These are phyloP conservation scores for Apophysomyces variabilis DNA, from an alignment of 371 early-diverging fungal genomes.

Conservation along the genomic window DNA sequence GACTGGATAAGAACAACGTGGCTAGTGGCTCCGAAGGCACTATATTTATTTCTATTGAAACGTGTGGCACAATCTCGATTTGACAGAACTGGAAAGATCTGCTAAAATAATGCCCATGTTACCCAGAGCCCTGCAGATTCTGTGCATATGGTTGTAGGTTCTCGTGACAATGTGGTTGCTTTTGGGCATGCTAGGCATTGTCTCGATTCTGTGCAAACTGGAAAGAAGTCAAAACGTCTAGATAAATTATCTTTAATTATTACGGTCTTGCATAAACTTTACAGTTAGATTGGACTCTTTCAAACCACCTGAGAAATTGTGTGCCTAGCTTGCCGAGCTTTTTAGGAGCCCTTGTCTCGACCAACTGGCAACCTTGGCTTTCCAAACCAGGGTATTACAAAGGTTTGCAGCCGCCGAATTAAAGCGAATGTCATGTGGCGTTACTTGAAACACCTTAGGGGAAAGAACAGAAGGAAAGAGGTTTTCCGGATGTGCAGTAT, in stretches of 20 bases:
- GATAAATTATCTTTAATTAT: too few relatives aligned
- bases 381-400: too few relatives aligned
- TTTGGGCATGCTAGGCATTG: neutral
- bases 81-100: conserved; percentile 12
- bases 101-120: conserved; percentile 4
- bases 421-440: too few relatives aligned
- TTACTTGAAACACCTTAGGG: neutral
- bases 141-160: neutral
- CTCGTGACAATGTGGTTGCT: neutral
- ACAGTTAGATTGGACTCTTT: too few relatives aligned
- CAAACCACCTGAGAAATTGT: too few relatives aligned
- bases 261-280: too few relatives aligned
- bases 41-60: neutral
- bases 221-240: neutral
- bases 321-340: too few relatives aligned
- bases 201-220: neutral
- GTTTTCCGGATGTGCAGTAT: too few relatives aligned
- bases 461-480: neutral
- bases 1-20: neutral
- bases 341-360: too few relatives aligned
- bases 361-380: too few relatives aligned
- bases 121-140: neutral
- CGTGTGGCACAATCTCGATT: conserved; percentile 9
- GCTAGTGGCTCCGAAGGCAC: conserved; percentile 1
- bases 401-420: too few relatives aligned